Conservation (phyloP, 2,329 filamentous ascomycete genomes). For the Zymoseptoria tritici region DNA sequence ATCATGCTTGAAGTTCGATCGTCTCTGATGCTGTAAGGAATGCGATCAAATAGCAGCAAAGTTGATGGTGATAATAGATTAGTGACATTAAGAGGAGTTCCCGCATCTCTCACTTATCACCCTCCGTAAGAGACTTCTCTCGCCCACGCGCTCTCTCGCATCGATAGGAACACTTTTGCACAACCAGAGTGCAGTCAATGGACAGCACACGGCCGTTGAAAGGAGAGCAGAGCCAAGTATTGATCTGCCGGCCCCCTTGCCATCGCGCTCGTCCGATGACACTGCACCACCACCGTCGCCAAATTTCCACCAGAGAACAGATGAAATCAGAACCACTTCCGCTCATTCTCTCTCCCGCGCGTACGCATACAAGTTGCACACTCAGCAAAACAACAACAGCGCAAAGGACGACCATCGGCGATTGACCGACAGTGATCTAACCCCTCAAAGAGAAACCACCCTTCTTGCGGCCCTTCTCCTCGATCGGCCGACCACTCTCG, state of each 20-base stretch:
- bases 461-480: constrained; percentile 98
- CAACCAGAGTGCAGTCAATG: background rate
- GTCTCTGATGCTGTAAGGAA: too few relatives aligned
- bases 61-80: background rate
- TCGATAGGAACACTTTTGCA: background rate
- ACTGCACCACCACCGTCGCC: background rate
- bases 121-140: background rate
- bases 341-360: background rate
- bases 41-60: background rate
- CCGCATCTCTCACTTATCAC: background rate
- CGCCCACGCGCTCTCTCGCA: background rate
- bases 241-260: background rate
- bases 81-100: background rate
- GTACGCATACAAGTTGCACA: background rate
- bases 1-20: too few relatives aligned
- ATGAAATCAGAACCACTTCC: background rate
- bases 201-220: background rate
- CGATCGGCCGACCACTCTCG: constrained; percentile 89
- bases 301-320: background rate
- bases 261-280: background rate
- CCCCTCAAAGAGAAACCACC: constrained; percentile 82
- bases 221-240: background rate
- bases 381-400: background rate
- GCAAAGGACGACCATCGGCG: background rate
- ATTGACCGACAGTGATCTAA: constrained; percentile 13